Base-by-base conservation (phyloP, 495 filamentous ascomycete genomes). In the Neurospora sp. region DNA sequence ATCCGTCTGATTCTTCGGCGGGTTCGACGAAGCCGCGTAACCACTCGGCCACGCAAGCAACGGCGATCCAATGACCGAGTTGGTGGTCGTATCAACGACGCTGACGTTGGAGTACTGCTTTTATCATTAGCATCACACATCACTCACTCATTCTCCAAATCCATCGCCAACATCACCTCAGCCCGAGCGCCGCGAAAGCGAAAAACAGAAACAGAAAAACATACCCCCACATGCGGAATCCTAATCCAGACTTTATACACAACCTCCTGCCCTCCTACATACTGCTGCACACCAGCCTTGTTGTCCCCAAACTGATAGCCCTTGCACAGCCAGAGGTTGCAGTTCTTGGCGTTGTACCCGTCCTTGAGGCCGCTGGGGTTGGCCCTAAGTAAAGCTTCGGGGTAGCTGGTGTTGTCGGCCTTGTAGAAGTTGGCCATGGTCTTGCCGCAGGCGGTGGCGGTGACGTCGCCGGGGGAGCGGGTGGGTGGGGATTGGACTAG, bases 221-320 rank as follows among this genome's bases (percentile, higher is more conserved):
- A 27, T 53, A 53, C 20, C 45, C 45, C 45, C 3, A 20, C 45
- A 79, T 93, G 91, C 0, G 90, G 88, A 68, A 90, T 90, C 38
- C 82, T 82, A 73, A 92, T 89, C 41, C 84, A 85, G 59, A 91
- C 86, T 31, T 84, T 82, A 72, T 92, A 84, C 77, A 85, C 81
- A 73, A 93, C 82, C 7, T 80, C 84, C 77, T 93, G 81, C 44
- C 91, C 90, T 4, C 88, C 79, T 9, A 80, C 85, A 82, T 89
- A 92, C 20, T 78, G 81, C 76, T 90, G 85, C 45, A 92, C 86
- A 75, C 91, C 89, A 74, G 81, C 89, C 61, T 77, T 85, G 86
- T 92, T 91, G 85, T 93, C 91, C 73, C 76, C 89, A 79, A 88
- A 92, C 80, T 92, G 88, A 81, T 88, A 88, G 69, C 91, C 91